Conservation (phyloP, 2,329 filamentous ascomycete genomes). For the Nakataea oryzae region DNA sequence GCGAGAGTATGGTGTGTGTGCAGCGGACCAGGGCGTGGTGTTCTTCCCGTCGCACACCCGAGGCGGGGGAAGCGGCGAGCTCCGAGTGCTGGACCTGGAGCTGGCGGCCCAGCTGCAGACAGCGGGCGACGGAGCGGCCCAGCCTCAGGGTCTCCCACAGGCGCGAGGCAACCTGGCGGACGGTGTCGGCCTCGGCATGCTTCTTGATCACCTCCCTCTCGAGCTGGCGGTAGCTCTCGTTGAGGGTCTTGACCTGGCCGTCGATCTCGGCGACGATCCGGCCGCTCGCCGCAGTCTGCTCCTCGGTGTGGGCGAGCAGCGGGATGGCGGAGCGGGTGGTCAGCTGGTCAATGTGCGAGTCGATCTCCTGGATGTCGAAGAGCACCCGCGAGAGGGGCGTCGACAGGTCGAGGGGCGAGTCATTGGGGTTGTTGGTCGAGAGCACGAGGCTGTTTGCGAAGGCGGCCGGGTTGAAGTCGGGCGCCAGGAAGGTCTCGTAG, state of each 20-base stretch:
- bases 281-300: slow-evolving; percentile 62
- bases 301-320: slow-evolving; percentile 66
- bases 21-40: slow-evolving; percentile 74
- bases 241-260: slow-evolving; percentile 67
- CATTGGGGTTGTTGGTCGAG: slow-evolving; percentile 82
- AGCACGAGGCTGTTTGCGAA: slow-evolving; percentile 88
- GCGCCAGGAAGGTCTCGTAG: slow-evolving; percentile 82
- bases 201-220: slow-evolving; percentile 80
- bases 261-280: slow-evolving; percentile 69
- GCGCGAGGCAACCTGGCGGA: slow-evolving; percentile 64
- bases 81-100: slow-evolving; percentile 79
- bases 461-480: slow-evolving; percentile 65
- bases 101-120: slow-evolving; percentile 72
- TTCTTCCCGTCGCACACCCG: slow-evolving; percentile 49
- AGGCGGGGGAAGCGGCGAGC: slow-evolving; percentile 28
- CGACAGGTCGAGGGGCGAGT: slow-evolving; percentile 83
- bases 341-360: slow-evolving; percentile 85
- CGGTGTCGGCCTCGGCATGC: slow-evolving; percentile 77
- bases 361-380: slow-evolving; percentile 94
- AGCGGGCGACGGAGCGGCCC: slow-evolving; percentile 65
- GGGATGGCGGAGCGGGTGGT: slow-evolving; percentile 78
- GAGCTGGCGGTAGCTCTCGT: slow-evolving; percentile 74
- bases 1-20: slow-evolving; percentile 64
- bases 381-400: slow-evolving; percentile 88
- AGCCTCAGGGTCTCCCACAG: slow-evolving; percentile 73